phyloP scores from a whole-genome alignment of 495 filamentous ascomycete species.

The Amphirosellinia nigrospora region DNA sequence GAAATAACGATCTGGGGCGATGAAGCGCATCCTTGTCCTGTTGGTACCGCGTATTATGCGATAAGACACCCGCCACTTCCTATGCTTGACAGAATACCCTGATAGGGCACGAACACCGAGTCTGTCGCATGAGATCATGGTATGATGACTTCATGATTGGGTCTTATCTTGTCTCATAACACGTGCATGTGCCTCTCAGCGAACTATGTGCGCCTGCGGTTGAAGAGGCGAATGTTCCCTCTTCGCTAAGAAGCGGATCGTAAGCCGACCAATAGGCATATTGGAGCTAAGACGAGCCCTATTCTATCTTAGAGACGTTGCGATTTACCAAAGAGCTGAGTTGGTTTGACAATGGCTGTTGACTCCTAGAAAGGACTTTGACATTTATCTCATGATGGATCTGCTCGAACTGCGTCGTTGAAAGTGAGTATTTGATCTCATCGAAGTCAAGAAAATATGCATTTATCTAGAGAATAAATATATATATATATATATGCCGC shows the following conservation, averaged over 20 bases:
- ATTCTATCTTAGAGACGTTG: neutral
- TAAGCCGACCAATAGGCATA: constrained; percentile 15
- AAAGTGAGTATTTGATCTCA: neutral
- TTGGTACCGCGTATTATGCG: constrained; percentile 14
- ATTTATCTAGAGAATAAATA: neutral
- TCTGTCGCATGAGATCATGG: neutral
- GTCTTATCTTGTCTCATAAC: neutral
- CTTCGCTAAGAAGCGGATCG: neutral
- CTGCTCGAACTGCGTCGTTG: neutral
- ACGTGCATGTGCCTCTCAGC: neutral
- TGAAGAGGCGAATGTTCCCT: neutral
- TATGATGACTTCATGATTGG: neutral
- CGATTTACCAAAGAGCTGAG: too few relatives aligned
- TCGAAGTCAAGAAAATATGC: neutral
- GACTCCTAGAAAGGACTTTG: neutral
- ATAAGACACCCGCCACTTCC: constrained; percentile 10
- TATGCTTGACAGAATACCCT: neutral
- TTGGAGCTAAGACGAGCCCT: neutral
- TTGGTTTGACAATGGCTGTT: neutral
- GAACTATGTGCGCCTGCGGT: neutral
- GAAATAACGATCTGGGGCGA: neutral
- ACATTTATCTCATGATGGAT: neutral
- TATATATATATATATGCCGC: neutral
- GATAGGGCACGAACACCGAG: neutral
- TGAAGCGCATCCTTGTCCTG: constrained; percentile 14